Conservation (phyloP, 2,329 filamentous ascomycete species). For the Alternaria consortialis region DNA sequence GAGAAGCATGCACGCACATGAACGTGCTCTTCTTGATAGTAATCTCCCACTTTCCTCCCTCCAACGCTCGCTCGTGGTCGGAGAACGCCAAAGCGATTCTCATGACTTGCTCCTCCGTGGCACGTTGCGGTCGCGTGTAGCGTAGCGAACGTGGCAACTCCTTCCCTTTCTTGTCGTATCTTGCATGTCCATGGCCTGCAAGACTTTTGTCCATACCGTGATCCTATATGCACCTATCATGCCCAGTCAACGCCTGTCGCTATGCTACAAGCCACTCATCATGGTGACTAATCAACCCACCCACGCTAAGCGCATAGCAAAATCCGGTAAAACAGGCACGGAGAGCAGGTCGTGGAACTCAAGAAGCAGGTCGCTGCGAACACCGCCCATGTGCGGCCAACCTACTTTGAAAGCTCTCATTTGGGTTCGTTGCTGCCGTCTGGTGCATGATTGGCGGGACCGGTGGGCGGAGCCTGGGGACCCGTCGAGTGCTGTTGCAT, state of each 20-base stretch:
- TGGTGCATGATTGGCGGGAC: conserved; percentile 45
- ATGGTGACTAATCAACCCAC: conserved; percentile 33
- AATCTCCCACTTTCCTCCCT: conserved; percentile 1
- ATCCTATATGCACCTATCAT: conserved; percentile 29
- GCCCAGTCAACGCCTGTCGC: conserved; percentile 49
- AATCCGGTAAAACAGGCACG: conserved; percentile 25
- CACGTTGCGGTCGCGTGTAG: conserved; percentile 18
- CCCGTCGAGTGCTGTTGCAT: conserved; percentile 53
- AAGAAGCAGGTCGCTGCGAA: conserved; percentile 15
- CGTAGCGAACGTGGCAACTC: conserved; percentile 6
- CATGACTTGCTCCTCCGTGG: conserved; percentile 20
- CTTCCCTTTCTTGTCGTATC: conserved; percentile 3
- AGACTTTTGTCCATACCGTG: conserved; percentile 4
- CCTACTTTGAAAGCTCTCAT: conserved; percentile 35
- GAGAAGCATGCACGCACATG: conserved; percentile 11
- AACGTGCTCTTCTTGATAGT: conserved; percentile 21
- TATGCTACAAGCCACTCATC: conserved; percentile 42
- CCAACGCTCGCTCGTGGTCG: conserved; percentile 18
- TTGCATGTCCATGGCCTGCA: conserved; percentile 6
- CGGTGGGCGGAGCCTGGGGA: conserved; percentile 47
- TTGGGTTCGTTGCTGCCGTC: conserved; percentile 49
- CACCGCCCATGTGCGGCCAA: conserved; percentile 21
- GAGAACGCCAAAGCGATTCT: conserved; percentile 27
- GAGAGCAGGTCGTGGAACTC: conserved; percentile 14
- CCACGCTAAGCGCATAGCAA: conserved; percentile 47